Percentiles rank a stretch among this genome's conserved stretches.
Evolutionary conservation across 1,284 basidiomycete genomes (phyloP).

Genomic region (Coniferiporia sulphurascens): DNA sequence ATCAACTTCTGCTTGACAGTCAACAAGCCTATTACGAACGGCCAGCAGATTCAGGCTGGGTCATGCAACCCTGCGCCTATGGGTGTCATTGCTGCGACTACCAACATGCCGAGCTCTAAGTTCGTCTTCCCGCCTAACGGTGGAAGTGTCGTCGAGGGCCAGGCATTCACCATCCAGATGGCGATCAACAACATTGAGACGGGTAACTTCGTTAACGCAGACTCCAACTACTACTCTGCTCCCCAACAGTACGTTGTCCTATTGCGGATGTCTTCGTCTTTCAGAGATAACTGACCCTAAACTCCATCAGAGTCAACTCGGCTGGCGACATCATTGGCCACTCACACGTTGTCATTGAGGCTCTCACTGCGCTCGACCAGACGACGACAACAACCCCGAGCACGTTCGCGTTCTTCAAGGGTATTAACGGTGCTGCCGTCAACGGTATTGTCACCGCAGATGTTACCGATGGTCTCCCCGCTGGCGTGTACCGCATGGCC

Average conservation of each 20-base stretch:
- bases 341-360: conserved; percentile 61
- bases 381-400: conserved; percentile 50
- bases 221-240: conserved; percentile 59
- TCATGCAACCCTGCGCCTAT: conserved; percentile 65
- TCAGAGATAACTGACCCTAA: not conserved
- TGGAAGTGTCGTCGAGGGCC: conserved; percentile 45
- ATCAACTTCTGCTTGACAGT: conserved; percentile 62
- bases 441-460: conserved; percentile 47
- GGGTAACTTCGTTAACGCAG: conserved; percentile 58
- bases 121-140: conserved; percentile 54
- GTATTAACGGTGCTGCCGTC: conserved; percentile 44
- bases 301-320: conserved; percentile 32
- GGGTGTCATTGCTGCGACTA: conserved; percentile 49
- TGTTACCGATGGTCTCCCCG: conserved; percentile 52
- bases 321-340: conserved; percentile 55
- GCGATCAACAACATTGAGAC: conserved; percentile 51
- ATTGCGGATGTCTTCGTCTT: not conserved
- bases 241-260: conserved; percentile 44
- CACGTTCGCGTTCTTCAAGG: conserved; percentile 67
- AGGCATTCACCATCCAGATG: conserved; percentile 54
- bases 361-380: conserved; percentile 41
- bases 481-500: conserved; percentile 56
- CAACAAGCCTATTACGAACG: conserved; percentile 53
- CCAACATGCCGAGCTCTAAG: conserved; percentile 56
- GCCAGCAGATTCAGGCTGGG: conserved; percentile 51